Conservation (phyloP, 2,329 filamentous ascomycete species). For the Cryphonectria parasitica region DNA sequence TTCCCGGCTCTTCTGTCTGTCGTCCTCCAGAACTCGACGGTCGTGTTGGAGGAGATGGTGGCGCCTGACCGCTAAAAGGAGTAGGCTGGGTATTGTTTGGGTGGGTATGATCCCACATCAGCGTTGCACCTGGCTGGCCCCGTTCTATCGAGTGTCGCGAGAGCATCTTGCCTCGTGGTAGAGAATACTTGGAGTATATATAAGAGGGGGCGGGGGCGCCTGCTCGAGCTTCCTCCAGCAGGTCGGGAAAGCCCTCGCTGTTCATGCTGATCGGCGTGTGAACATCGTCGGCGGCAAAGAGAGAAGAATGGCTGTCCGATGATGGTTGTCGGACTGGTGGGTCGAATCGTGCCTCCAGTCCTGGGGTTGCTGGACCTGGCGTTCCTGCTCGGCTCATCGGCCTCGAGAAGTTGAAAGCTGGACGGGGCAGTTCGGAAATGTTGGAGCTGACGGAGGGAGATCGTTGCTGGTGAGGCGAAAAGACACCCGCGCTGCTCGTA, state of each 20-base stretch:
- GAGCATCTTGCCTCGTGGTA: constrained; percentile 81
- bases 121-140: constrained; percentile 58
- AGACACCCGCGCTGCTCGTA: constrained; percentile 60
- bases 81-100: constrained; percentile 49
- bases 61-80: constrained; percentile 50
- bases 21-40: constrained; percentile 60
- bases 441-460: constrained; percentile 88
- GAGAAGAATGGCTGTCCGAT: constrained; percentile 68
- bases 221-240: constrained; percentile 50
- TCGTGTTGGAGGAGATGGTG: constrained; percentile 64
- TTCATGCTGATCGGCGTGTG: constrained; percentile 75
- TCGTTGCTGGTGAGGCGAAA: constrained; percentile 67
- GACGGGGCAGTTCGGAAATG: constrained; percentile 70
- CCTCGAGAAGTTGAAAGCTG: constrained; percentile 91
- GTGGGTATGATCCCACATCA: constrained; percentile 64
- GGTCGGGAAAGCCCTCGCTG: constrained; percentile 68
- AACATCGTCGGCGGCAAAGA: constrained; percentile 64
- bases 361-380: constrained; percentile 41
- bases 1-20: constrained; percentile 35
- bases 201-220: constrained; percentile 73
- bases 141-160: constrained; percentile 67
- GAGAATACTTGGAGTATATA: constrained; percentile 80
- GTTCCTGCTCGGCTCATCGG: constrained; percentile 78
- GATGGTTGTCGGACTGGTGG: constrained; percentile 65
- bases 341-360: constrained; percentile 45